phyloP scores from a whole-genome alignment of 108 stramenopile species.

The Conticribra guillardii region DNA sequence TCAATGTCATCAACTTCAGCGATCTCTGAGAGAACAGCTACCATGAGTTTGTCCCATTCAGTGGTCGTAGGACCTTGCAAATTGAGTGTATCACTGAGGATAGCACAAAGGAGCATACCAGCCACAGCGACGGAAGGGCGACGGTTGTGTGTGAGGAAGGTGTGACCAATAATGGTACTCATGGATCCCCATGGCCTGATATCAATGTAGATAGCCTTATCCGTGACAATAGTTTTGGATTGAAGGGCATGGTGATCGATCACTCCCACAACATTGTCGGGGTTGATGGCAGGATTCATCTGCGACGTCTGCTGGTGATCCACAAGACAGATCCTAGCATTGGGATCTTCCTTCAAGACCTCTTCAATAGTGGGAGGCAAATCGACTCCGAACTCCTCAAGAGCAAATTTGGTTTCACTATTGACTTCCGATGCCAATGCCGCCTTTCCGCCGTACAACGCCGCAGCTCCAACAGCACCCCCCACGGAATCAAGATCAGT shows the following conservation, averaged over 20 bases:
- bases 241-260: slow-evolving; percentile 89
- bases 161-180: slow-evolving; percentile 75
- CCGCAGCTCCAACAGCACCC: slow-evolving; percentile 74
- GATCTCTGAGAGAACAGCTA: slow-evolving; percentile 69
- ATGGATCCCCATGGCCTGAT: slow-evolving; percentile 84
- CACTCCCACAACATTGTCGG: slow-evolving; percentile 66
- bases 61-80: slow-evolving; percentile 78
- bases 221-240: slow-evolving; percentile 71
- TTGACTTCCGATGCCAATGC: slow-evolving; percentile 66
- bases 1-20: slow-evolving; percentile 68
- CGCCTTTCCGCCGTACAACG: slow-evolving; percentile 64
- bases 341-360: slow-evolving; percentile 45
- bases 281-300: slow-evolving; percentile 67
- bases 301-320: slow-evolving; percentile 81
- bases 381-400: slow-evolving; percentile 46
- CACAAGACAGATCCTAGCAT: slow-evolving; percentile 66
- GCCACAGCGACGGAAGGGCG: slow-evolving; percentile 48
- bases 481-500: slow-evolving; percentile 79
- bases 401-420: slow-evolving; percentile 64
- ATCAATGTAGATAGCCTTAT: slow-evolving; percentile 79
- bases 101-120: slow-evolving; percentile 72
- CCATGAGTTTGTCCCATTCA: slow-evolving; percentile 72
- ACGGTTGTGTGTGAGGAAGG: slow-evolving; percentile 56
- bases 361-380: slow-evolving; percentile 55
- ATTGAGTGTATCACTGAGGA: slow-evolving; percentile 78